Conservation (phyloP, 768 basidiomycete genomes). For the Holtermanniella nyarrowii region DNA sequence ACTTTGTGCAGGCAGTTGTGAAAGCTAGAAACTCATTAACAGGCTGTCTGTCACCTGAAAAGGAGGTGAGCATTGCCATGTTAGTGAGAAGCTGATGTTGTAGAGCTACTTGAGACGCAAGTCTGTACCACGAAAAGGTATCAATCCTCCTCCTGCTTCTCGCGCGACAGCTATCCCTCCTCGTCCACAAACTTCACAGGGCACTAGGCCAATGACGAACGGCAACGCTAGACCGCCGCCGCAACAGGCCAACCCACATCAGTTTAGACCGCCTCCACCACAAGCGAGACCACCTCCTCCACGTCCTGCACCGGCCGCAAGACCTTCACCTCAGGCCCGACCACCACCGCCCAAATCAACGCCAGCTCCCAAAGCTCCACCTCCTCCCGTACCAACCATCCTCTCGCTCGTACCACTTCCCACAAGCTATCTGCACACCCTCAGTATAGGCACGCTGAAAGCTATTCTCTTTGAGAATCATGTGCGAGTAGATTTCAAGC, state of each 20-base stretch:
- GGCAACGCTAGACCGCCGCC: not conserved
- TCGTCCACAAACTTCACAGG: conserved; percentile 1
- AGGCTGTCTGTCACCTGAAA: conserved; percentile 33
- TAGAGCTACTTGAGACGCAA: conserved; percentile 35
- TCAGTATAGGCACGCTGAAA: conserved; percentile 68
- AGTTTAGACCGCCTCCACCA: conserved; percentile 21
- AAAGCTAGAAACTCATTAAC: conserved; percentile 30
- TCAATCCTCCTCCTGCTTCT: conserved; percentile 4
- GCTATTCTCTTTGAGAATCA: conserved; percentile 69
- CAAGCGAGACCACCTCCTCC: conserved; percentile 15
- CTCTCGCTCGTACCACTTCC: conserved; percentile 59
- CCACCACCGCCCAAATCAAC: conserved; percentile 39
- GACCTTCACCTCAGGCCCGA: conserved; percentile 42
- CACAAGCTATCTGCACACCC: conserved; percentile 48
- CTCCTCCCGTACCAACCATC: conserved; percentile 51
- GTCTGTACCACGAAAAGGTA: conserved; percentile 31
- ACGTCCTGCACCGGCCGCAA: conserved; percentile 17
- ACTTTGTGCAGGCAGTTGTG: conserved; percentile 37
- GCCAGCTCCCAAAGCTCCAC: conserved; percentile 36
- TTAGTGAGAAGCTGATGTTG: not conserved
- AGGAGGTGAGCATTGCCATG: conserved; percentile 28
- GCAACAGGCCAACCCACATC: conserved; percentile 8
- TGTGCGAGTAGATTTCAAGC: conserved; percentile 48
- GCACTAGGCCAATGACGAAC: conserved; percentile 6
- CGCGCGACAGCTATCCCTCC: conserved; percentile 2